Evolutionary conservation across 148 eudicot genomes (phyloP).

Genomic region (Diospyros lotus): DNA sequence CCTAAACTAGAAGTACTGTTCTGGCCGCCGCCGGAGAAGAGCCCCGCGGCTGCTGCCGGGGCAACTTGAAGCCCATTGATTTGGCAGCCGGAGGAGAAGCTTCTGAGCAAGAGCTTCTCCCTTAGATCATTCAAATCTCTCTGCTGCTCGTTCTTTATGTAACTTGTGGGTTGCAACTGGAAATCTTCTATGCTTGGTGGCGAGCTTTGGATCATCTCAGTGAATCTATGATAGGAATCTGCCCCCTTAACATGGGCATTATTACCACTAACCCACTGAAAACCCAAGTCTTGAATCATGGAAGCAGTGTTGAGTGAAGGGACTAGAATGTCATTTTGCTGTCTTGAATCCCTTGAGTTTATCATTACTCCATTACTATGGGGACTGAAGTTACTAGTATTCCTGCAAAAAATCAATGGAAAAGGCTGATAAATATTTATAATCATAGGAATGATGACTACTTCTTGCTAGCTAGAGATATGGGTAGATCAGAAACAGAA

Average conservation of each 20-base stretch:
- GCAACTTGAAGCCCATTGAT: constrained; percentile 24
- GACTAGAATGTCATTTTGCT: constrained; percentile 19
- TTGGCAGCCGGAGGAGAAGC: constrained; percentile 32
- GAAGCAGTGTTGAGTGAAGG: constrained; percentile 23
- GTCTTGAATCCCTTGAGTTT: constrained; percentile 13
- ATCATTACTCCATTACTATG: constrained; percentile 21
- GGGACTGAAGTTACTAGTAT: constrained; percentile 28
- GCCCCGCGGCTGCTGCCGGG: constrained; percentile 2
- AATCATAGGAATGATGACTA: background rate
- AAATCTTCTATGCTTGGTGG: constrained; percentile 27
- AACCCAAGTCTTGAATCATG: constrained; percentile 48
- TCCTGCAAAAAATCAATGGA: constrained; percentile 29
- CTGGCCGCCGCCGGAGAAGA: constrained; percentile 2
- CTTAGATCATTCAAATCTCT: constrained; percentile 13
- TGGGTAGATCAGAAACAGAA: background rate
- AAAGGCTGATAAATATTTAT: background rate
- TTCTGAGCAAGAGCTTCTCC: constrained; percentile 39
- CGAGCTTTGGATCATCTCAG: constrained; percentile 37
- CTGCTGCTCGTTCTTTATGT: constrained; percentile 23
- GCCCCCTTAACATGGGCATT: constrained; percentile 29
- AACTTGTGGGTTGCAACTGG: constrained; percentile 13
- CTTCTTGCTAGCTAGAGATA: background rate
- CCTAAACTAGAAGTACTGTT: constrained; percentile 17
- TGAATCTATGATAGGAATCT: constrained; percentile 27
- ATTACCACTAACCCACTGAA: constrained; percentile 25